Percentiles rank a stretch among this genome's conserved stretches.
Conservation (phyloP, 2,329 filamentous ascomycete genomes). For the Fusarium protoensiforme region DNA sequence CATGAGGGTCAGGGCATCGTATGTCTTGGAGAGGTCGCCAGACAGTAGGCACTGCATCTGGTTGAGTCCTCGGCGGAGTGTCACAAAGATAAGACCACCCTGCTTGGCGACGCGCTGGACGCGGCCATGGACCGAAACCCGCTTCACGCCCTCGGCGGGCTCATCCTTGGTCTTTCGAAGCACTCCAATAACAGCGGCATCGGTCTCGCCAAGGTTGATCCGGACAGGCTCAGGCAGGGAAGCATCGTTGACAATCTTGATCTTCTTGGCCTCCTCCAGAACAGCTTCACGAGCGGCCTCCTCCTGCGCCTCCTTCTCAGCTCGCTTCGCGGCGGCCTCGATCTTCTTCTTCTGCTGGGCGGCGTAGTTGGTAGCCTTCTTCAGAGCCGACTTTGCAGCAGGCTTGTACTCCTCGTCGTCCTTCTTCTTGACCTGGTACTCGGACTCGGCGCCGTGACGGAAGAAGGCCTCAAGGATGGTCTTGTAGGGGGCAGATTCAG, state of each 20-base stretch:
- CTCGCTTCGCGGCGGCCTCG: constrained; percentile 39
- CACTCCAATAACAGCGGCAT: constrained; percentile 44
- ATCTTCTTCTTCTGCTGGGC: constrained; percentile 43
- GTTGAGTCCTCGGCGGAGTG: constrained; percentile 79
- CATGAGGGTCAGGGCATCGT: constrained; percentile 87
- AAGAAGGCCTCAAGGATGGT: constrained; percentile 81
- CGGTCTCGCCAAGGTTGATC: constrained; percentile 74
- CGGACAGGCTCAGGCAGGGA: constrained; percentile 78
- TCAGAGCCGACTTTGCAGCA: constrained; percentile 43
- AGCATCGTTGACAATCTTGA: constrained; percentile 65
- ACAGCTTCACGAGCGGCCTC: constrained; percentile 37
- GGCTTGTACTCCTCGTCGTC: constrained; percentile 43
- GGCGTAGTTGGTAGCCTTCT: constrained; percentile 42
- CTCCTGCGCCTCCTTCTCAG: constrained; percentile 41
- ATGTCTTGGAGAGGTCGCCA: constrained; percentile 88
- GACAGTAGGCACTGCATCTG: constrained; percentile 70
- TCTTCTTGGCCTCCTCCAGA: constrained; percentile 44
- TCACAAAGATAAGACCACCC: constrained; percentile 87
- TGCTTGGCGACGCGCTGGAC: constrained; percentile 85
- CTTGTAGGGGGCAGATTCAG: constrained; percentile 82
- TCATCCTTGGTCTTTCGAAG: constrained; percentile 49
- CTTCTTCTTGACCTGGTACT: constrained; percentile 59
- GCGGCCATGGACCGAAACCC: constrained; percentile 83
- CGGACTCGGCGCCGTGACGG: constrained; percentile 45
- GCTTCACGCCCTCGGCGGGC: constrained; percentile 34